phyloP scores from a whole-genome alignment of 441 rosid genomes.

The Adansonia gregorii region DNA sequence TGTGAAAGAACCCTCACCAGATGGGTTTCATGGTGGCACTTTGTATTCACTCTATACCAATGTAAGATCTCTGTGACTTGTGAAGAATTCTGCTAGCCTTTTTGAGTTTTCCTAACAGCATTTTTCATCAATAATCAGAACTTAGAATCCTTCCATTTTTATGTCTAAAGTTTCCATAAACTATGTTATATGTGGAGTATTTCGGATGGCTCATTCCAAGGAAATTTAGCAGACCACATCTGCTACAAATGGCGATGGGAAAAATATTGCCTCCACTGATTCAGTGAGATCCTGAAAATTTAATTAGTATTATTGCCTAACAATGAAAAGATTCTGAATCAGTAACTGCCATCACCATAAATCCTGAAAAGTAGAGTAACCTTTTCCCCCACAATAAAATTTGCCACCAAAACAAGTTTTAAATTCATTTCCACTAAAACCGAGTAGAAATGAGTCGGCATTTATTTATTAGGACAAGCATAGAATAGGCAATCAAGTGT shows the following conservation, averaged over 20 bases:
- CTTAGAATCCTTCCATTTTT: not conserved
- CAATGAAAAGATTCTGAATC: not conserved
- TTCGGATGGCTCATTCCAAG: not conserved
- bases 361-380: too few species aligned
- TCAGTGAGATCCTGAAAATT: not conserved
- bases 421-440: too few species aligned
- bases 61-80: constrained; percentile 44
- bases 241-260: not conserved
- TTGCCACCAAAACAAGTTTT: too few species aligned
- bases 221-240: not conserved
- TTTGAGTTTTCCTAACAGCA: not conserved
- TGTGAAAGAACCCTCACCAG: constrained; percentile 65
- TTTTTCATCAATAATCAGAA: not conserved
- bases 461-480: too few species aligned
- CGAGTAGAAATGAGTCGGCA: too few species aligned
- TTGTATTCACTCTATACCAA: constrained; percentile 78
- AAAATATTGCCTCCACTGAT: not conserved
- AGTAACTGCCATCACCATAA: too few species aligned
- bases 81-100: not conserved
- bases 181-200: not conserved
- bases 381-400: too few species aligned
- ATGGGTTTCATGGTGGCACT: constrained; percentile 57
- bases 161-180: not conserved
- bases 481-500: too few species aligned
- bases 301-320: not conserved